Evolutionary conservation across 345 rosid species (phyloP).

Genomic region (Laguncularia racemosa): DNA sequence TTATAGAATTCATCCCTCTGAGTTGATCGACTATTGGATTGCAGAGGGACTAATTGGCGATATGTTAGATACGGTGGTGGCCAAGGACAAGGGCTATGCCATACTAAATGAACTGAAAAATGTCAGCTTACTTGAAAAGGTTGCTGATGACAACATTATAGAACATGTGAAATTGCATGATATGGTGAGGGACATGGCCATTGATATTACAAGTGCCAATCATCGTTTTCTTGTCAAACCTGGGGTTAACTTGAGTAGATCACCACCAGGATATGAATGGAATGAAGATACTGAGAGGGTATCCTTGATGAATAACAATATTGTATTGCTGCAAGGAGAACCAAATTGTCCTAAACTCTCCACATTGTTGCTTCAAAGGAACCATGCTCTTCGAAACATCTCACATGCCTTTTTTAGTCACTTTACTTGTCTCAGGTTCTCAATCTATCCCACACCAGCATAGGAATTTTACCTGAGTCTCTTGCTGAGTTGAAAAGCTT

Average conservation of each 20-base stretch:
- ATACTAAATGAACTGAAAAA: conserved; percentile 4
- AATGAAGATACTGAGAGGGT: conserved; percentile 1
- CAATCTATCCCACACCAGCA: background rate
- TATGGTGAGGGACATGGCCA: conserved; percentile 19
- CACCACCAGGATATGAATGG: conserved; percentile 8
- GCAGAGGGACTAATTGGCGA: conserved; percentile 5
- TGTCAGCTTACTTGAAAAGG: conserved; percentile 10
- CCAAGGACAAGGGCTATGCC: background rate
- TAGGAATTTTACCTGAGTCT: no score
- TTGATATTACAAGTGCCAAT: background rate
- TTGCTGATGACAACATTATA: background rate
- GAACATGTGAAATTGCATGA: conserved; percentile 12
- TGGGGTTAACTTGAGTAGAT: background rate
- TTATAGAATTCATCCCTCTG: background rate
- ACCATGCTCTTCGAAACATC: background rate
- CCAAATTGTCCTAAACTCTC: conserved; percentile 19
- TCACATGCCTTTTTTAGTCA: conserved; percentile 8
- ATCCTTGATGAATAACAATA: conserved; percentile 10
- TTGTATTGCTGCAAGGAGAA: conserved; percentile 5
- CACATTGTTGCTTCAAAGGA: conserved; percentile 6
- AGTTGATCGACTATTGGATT: conserved; percentile 9
- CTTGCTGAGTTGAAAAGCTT: no score
- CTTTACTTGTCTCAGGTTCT: conserved; percentile 12
- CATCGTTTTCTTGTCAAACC: conserved; percentile 1
- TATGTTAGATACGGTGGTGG: background rate